phyloP scores from a whole-genome alignment of 192 early-diverging fungal species.

The Lobosporangium transversale region DNA sequence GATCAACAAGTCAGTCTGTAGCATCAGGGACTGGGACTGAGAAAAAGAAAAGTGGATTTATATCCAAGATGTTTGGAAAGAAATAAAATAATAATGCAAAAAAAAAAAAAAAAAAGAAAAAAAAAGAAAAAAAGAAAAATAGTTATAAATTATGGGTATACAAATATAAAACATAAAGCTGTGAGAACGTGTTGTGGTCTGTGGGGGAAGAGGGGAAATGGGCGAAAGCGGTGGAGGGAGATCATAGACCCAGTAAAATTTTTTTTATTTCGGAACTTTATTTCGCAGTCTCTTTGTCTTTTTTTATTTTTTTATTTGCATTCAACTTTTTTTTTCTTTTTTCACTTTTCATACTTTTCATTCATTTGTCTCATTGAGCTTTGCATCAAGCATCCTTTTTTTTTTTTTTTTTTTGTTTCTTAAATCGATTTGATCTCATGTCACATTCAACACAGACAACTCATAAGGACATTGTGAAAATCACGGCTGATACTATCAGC shows the following conservation, averaged over 20 bases:
- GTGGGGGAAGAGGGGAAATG: too few species aligned
- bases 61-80: slow-evolving; percentile 51
- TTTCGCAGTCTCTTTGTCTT: too few species aligned
- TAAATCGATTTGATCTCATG: too few species aligned
- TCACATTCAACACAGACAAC: too few species aligned
- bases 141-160: too few species aligned
- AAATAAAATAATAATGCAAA: slow-evolving; percentile 29
- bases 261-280: not conserved
- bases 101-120: too few species aligned
- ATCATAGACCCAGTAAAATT: too few species aligned
- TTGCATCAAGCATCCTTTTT: not conserved
- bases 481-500: slow-evolving; percentile 66
- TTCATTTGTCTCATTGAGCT: not conserved
- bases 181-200: too few species aligned
- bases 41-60: slow-evolving; percentile 52
- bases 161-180: too few species aligned
- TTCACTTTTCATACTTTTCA: not conserved
- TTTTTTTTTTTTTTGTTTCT: not conserved
- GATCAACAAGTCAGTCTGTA: slow-evolving; percentile 9
- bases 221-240: too few species aligned
- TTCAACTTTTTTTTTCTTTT: too few species aligned
- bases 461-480: slow-evolving; percentile 63
- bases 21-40: slow-evolving; percentile 38
- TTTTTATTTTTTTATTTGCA: not conserved
- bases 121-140: too few species aligned